Conservation (phyloP, 1,284 basidiomycete genomes). For the Sporisorium graminicola region DNA sequence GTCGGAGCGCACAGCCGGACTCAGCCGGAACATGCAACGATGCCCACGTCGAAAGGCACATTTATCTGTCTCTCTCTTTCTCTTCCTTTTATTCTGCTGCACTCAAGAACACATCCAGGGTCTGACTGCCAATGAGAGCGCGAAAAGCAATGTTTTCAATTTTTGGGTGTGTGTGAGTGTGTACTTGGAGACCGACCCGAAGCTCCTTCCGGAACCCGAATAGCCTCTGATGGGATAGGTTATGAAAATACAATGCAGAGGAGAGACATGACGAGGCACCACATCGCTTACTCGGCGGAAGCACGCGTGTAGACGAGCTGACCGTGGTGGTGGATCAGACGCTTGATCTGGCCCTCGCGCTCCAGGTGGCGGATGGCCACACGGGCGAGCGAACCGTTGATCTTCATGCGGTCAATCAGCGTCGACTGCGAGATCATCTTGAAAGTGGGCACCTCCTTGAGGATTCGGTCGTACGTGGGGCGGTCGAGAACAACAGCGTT, state of each 20-base stretch:
- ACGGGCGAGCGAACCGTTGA: slow-evolving; percentile 95
- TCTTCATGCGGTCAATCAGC: slow-evolving; percentile 96
- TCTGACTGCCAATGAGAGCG: not conserved
- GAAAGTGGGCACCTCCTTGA: slow-evolving; percentile 99
- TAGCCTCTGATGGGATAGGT: not conserved
- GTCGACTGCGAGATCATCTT: slow-evolving; percentile 90
- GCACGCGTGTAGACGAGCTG: slow-evolving; percentile 86
- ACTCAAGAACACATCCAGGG: too few relatives aligned
- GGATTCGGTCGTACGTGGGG: slow-evolving; percentile 88
- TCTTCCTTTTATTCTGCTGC: too few relatives aligned
- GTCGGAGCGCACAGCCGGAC: not conserved
- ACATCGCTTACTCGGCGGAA: slow-evolving; percentile 46
- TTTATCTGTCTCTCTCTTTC: too few relatives aligned
- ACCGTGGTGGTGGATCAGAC: slow-evolving; percentile 92
- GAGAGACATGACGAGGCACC: too few relatives aligned
- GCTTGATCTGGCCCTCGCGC: slow-evolving; percentile 95
- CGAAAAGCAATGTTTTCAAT: slow-evolving; percentile 6
- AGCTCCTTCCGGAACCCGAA: not conserved
- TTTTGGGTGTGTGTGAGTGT: slow-evolving; percentile 13
- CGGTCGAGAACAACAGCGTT: slow-evolving; percentile 85
- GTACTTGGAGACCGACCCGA: not conserved
- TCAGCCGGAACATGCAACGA: not conserved
- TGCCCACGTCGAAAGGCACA: not conserved
- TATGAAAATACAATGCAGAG: slow-evolving; percentile 7
- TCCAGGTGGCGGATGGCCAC: slow-evolving; percentile 92